phyloP scores from a whole-genome alignment of 1,284 basidiomycete genomes.

The Cutaneotrichosporon mucoides region DNA sequence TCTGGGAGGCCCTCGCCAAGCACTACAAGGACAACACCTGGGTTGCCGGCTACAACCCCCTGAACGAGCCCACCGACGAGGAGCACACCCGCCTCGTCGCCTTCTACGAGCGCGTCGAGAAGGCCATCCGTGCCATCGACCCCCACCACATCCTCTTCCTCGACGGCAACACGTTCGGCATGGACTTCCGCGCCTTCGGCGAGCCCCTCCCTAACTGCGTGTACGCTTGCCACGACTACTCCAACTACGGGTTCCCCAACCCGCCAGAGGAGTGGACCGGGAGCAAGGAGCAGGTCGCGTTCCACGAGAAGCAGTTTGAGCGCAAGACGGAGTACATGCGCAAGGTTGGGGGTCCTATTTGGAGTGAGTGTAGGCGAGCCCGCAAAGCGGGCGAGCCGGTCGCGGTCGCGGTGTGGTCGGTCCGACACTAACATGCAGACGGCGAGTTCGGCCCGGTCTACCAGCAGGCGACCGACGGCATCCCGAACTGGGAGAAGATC shows the following conservation, averaged over 20 bases:
- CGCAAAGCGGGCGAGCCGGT: too few relatives aligned
- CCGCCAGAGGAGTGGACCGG: slow-evolving; percentile 54
- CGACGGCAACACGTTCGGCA: slow-evolving; percentile 63
- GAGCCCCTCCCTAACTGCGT: slow-evolving; percentile 19
- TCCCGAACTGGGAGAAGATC: slow-evolving; percentile 55
- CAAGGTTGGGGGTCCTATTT: slow-evolving; percentile 16
- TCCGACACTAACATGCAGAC: slow-evolving; percentile 14
- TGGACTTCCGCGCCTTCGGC: slow-evolving; percentile 65
- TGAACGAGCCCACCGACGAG: slow-evolving; percentile 70
- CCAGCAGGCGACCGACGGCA: slow-evolving; percentile 27
- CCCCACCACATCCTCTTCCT: slow-evolving; percentile 55
- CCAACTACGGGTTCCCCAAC: slow-evolving; percentile 60
- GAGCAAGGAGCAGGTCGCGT: slow-evolving; percentile 54
- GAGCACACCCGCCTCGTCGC: slow-evolving; percentile 52
- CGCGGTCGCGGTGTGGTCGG: too few relatives aligned
- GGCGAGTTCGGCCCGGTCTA: slow-evolving; percentile 58
- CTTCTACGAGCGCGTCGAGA: slow-evolving; percentile 63
- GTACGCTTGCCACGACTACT: slow-evolving; percentile 73
- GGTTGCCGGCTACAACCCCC: slow-evolving; percentile 64
- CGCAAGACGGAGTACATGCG: slow-evolving; percentile 54
- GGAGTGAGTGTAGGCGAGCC: slow-evolving; percentile 13
- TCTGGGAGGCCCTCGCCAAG: slow-evolving; percentile 62
- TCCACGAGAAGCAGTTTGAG: slow-evolving; percentile 54
- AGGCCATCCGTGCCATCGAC: slow-evolving; percentile 65
- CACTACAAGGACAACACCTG: slow-evolving; percentile 65